Conservation (phyloP, 2,329 filamentous ascomycete genomes). For the Rhinocladiella mackenziei region DNA sequence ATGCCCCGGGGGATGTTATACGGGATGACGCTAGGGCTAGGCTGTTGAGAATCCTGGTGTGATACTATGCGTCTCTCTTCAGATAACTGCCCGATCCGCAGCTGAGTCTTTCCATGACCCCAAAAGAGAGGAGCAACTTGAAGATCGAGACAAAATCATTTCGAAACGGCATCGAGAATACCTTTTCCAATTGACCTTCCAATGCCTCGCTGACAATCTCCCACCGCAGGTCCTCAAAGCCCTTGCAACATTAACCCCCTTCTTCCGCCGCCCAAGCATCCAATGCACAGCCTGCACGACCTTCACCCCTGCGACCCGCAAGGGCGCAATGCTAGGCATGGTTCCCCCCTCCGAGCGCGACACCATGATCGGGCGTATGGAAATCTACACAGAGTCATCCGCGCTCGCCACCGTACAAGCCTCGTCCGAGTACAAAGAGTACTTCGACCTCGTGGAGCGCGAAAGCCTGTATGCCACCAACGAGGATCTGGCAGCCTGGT, state of each 20-base stretch:
- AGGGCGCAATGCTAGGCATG: conserved; percentile 96
- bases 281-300: conserved; percentile 40
- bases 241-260: not conserved
- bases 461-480: conserved; percentile 12
- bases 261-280: conserved; percentile 18
- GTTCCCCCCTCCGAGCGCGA: conserved; percentile 45
- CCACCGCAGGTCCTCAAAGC: not conserved
- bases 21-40: too few species aligned
- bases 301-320: conserved; percentile 93
- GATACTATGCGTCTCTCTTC: too few species aligned
- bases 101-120: too few species aligned
- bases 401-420: conserved; percentile 9
- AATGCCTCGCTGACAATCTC: not conserved
- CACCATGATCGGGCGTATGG: conserved; percentile 15
- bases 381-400: conserved; percentile 16
- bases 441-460: conserved; percentile 12
- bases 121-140: too few species aligned
- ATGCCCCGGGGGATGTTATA: too few species aligned
- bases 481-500: conserved; percentile 21
- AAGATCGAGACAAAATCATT: too few species aligned
- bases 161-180: too few species aligned
- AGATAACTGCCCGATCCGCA: too few species aligned
- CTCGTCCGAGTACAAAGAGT: conserved; percentile 9
- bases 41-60: too few species aligned
- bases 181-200: too few species aligned